phyloP scores from a whole-genome alignment of 2,329 filamentous ascomycete genomes.

The Ophiobolus disseminans region DNA sequence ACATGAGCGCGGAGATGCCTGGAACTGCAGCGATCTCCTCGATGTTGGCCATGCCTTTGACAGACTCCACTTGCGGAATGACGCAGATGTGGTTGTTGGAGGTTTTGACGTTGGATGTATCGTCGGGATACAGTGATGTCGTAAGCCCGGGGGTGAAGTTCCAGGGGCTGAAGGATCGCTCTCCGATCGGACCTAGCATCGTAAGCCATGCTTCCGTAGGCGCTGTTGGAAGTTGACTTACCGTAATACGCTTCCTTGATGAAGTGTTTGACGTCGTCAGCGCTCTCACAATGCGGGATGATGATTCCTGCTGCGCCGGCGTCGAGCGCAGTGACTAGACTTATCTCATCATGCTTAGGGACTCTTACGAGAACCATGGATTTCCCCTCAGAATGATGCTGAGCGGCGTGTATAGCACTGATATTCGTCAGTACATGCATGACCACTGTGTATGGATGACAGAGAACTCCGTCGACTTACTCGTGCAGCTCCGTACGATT shows the following conservation, averaged over 20 bases:
- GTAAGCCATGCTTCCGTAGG: not conserved
- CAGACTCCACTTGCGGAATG: constrained; percentile 35
- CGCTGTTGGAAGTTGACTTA: not conserved
- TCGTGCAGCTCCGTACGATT: constrained; percentile 33
- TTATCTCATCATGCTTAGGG: constrained; percentile 33
- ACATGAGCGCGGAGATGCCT: constrained; percentile 35
- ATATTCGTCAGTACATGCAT: constrained; percentile 2
- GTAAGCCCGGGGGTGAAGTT: constrained; percentile 30
- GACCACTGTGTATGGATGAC: not conserved
- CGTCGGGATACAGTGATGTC: constrained; percentile 28
- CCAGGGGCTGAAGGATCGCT: constrained; percentile 37
- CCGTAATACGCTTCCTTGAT: constrained; percentile 34
- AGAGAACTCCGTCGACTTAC: constrained; percentile 15
- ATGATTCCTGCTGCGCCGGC: constrained; percentile 33
- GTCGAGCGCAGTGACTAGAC: constrained; percentile 31
- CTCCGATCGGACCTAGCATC: constrained; percentile 21
- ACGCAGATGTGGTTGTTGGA: constrained; percentile 36
- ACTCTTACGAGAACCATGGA: constrained; percentile 32
- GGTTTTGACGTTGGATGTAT: constrained; percentile 31
- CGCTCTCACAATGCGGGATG: constrained; percentile 31
- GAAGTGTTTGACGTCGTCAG: constrained; percentile 32
- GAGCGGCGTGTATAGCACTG: constrained; percentile 35
- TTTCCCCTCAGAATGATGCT: constrained; percentile 35
- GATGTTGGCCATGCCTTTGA: constrained; percentile 34
- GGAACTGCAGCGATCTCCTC: constrained; percentile 36